Base-by-base conservation (phyloP, 306 rosid genomes). In the Lathyrus oleraceus region DNA sequence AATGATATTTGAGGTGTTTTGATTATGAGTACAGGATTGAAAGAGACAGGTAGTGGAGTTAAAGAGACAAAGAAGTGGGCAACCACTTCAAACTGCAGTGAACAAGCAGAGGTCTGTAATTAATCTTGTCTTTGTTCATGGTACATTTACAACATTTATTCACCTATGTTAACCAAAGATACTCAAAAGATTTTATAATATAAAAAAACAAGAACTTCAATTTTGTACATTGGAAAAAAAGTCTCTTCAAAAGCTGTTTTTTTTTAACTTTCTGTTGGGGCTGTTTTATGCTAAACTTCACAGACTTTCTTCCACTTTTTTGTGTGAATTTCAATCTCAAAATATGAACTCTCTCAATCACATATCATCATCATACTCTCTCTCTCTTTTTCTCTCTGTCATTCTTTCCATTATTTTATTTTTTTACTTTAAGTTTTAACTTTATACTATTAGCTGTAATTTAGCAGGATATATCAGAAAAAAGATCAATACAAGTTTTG, bases 11-110 rank as follows among this genome's bases (percentile, higher is more conserved):
- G 43, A 20, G 44, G 66, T 75, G 30, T 80, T 73, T 85, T 78
- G 77, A 78, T 62, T 75, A 67, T 81, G 69, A 60, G 14, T 45
- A 74, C 88, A 83, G 92, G 76, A 58, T 68, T 76, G 83, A 85
- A 73, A 59, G 82, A 62, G 82, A 86, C 83, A 27, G 79, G 81
- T 70, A 66, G 73, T 77, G 76, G 78, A 68, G 84, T 79, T 81
- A 76, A 83, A 81, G 88, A 78, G 83, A 76, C 84, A 80, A 85
- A 81, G 76, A 85, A 76, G 83, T 70, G 81, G 86, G 84, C 79
- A 67, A 76, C 85, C 71, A 23, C 81, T 82, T 71, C 87, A 49
- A 79, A 83, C 82, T 79, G 77, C 82, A 81, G 71, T 75, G 78
- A 40, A 67, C 82, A 64, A 48, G 74, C 77, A 48, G 76, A 89